These are phyloP conservation scores for Candida sithepensis DNA, from an alignment of 805 yeast species.

Conservation along the genomic window DNA sequence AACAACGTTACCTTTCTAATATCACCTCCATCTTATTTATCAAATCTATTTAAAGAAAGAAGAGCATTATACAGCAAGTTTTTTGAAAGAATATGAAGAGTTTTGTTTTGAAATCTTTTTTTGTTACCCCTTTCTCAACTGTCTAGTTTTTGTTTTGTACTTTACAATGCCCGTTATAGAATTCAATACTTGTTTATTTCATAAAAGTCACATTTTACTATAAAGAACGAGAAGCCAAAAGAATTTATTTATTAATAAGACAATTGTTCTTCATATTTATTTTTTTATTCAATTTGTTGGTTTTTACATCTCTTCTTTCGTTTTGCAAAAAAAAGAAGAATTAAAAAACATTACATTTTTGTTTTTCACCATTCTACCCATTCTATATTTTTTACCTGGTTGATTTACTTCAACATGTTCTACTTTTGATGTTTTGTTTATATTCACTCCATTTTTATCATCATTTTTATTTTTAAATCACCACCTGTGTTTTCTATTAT, in stretches of 20 bases:
- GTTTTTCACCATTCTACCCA: background rate
- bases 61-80: background rate
- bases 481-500: background rate
- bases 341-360: background rate
- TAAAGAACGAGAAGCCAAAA: background rate
- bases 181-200: conserved; percentile 1
- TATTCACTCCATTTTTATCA: background rate
- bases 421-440: background rate
- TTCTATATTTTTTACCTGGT: background rate
- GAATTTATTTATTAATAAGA: background rate
- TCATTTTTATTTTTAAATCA: background rate
- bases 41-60: background rate
- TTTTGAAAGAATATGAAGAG: background rate
- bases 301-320: background rate
- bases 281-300: background rate
- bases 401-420: background rate
- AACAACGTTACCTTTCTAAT: background rate
- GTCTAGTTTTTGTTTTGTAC: background rate
- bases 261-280: background rate
- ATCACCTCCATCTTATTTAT: background rate
- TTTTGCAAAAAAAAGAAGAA: background rate
- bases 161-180: background rate
- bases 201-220: background rate
- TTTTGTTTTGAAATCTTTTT: background rate
- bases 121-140: background rate